phyloP scores from a whole-genome alignment of 164 flowering plant species.

The Berberis vulgaris region DNA sequence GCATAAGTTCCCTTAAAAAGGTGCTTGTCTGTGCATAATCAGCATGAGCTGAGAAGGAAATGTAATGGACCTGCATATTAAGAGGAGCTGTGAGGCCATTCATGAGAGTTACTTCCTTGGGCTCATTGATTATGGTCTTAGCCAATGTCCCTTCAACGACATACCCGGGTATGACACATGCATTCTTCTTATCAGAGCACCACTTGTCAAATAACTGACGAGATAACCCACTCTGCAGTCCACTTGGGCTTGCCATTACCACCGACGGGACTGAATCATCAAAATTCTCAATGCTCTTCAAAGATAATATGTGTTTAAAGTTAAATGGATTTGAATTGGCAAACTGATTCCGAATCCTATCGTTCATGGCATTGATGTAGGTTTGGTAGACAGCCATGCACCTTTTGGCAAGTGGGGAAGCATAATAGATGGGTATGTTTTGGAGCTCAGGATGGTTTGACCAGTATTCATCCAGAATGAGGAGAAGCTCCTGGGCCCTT shows the following conservation, averaged over 20 bases:
- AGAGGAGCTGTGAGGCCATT: slow-evolving; percentile 87
- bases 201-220: slow-evolving; percentile 89
- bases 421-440: slow-evolving; percentile 88
- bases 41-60: slow-evolving; percentile 96
- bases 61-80: slow-evolving; percentile 90
- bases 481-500: slow-evolving; percentile 92
- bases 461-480: slow-evolving; percentile 97
- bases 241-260: slow-evolving; percentile 95
- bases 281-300: slow-evolving; percentile 80
- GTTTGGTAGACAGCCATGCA: slow-evolving; percentile 95
- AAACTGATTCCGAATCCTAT: slow-evolving; percentile 75
- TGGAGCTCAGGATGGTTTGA: slow-evolving; percentile 85
- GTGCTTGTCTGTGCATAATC: slow-evolving; percentile 88
- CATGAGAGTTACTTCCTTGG: slow-evolving; percentile 89
- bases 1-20: slow-evolving; percentile 83
- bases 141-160: slow-evolving; percentile 90
- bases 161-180: slow-evolving; percentile 93
- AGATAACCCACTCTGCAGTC: slow-evolving; percentile 90
- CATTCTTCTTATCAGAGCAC: slow-evolving; percentile 91
- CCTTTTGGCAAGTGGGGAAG: slow-evolving; percentile 93
- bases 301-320: slow-evolving; percentile 74
- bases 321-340: slow-evolving; percentile 79
- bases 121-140: slow-evolving; percentile 81
- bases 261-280: slow-evolving; percentile 91
- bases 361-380: slow-evolving; percentile 91